These are phyloP conservation scores for Pelargonium nanum DNA, from an alignment of 345 rosid species.

Conservation along the genomic window DNA sequence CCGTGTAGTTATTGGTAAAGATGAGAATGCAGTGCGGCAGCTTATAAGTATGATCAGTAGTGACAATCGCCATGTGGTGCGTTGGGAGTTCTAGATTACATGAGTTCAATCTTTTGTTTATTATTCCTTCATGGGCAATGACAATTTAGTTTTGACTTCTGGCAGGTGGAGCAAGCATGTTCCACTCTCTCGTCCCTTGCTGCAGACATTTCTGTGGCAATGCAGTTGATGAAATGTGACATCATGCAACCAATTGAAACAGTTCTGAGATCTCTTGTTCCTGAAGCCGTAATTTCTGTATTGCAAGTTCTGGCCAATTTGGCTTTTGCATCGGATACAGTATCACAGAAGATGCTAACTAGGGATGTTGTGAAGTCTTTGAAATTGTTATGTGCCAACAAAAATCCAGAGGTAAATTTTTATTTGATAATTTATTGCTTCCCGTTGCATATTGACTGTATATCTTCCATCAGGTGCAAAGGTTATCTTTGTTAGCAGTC, in stretches of 20 bases:
- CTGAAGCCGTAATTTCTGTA: constrained; percentile 79
- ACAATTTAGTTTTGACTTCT: constrained; percentile 15
- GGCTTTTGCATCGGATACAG: constrained; percentile 79
- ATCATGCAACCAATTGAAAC: constrained; percentile 89
- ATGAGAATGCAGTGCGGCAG: constrained; percentile 97
- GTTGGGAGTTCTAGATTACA: constrained; percentile 10
- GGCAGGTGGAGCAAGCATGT: constrained; percentile 95
- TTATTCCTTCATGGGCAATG: neutral
- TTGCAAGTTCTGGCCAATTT: constrained; percentile 77
- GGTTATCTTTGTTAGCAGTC: constrained; percentile 73
- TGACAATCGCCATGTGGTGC: constrained; percentile 85
- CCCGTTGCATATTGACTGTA: constrained; percentile 6
- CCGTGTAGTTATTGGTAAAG: constrained; percentile 79
- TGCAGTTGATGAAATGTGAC: constrained; percentile 95
- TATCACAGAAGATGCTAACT: constrained; percentile 84
- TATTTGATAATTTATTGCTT: constrained; percentile 4
- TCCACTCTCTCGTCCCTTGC: constrained; percentile 88
- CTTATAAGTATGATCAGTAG: constrained; percentile 99
- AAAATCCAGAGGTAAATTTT: constrained; percentile 64
- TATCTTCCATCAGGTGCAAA: constrained; percentile 62
- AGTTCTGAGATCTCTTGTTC: constrained; percentile 61
- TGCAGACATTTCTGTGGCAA: constrained; percentile 75
- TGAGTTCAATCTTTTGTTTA: neutral
- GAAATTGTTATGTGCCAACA: constrained; percentile 74
- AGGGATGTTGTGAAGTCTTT: constrained; percentile 74